Evolutionary conservation across 202 grass and related monocot species (phyloP).

Genomic region (Bolboschoenoplectus hybrid): DNA sequence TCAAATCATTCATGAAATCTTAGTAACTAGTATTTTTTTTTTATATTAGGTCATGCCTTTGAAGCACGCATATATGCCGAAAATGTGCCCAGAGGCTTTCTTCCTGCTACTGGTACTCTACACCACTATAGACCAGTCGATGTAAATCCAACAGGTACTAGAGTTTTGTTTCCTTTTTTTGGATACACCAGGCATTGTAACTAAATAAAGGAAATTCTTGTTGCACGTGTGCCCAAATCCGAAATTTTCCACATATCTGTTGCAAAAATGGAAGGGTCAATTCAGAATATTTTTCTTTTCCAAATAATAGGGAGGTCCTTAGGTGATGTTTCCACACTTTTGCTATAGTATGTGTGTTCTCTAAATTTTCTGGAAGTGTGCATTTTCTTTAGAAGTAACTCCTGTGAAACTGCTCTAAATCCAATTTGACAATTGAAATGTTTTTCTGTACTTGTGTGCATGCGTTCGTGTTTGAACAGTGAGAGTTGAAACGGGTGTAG

Average conservation of each 20-base stretch:
- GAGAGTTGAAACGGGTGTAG: conserved; percentile 97
- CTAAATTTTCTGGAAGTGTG: too few species aligned
- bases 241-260: background rate
- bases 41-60: conserved; percentile 83
- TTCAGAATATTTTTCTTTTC: background rate
- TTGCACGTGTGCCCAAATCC: background rate
- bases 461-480: conserved; percentile 53
- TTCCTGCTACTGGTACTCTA: conserved; percentile 91
- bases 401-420: conserved; percentile 19
- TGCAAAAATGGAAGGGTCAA: background rate
- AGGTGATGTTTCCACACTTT: background rate
- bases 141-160: conserved; percentile 58
- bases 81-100: conserved; percentile 96
- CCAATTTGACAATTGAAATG: conserved; percentile 28
- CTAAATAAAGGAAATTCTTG: conserved; percentile 9
- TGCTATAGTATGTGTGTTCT: background rate
- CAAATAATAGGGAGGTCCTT: background rate
- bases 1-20: background rate
- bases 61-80: conserved; percentile 97
- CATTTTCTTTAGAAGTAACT: conserved; percentile 24
- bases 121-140: conserved; percentile 76
- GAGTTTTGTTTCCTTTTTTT: background rate
- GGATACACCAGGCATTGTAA: background rate
- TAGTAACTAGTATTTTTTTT: conserved; percentile 29
- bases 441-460: background rate